Conservation (phyloP, 768 basidiomycete species). For the Coprinellus micaceus region DNA sequence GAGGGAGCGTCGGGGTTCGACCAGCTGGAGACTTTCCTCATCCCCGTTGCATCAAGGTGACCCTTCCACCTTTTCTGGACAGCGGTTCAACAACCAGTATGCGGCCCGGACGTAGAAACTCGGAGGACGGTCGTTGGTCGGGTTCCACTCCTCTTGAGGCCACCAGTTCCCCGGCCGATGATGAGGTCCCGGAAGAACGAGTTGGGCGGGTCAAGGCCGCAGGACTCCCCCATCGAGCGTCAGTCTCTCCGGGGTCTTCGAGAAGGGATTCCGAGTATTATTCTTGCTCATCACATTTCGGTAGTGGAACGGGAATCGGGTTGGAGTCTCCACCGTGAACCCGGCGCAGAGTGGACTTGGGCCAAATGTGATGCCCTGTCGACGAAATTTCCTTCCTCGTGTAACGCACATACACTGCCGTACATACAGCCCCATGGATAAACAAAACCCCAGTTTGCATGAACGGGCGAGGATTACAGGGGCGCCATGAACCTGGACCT, state of each 20-base stretch:
- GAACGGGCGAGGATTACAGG: too few species aligned
- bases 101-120: too few species aligned
- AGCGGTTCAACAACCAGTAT: background rate
- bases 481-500: too few species aligned
- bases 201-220: background rate
- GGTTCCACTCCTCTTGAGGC: background rate
- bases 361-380: too few species aligned
- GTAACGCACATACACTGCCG: too few species aligned
- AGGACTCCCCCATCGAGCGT: background rate
- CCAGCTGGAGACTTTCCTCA: background rate
- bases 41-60: background rate
- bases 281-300: background rate
- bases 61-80: background rate
- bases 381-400: too few species aligned
- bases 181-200: background rate
- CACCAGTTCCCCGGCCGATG: background rate
- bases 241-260: background rate
- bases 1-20: background rate
- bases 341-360: too few species aligned
- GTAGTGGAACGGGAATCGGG: too few species aligned
- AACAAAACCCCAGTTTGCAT: too few species aligned
- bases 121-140: background rate
- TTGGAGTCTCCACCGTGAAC: too few species aligned
- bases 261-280: background rate
- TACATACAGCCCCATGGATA: too few species aligned